These are phyloP conservation scores for Tilletia horrida DNA, from an alignment of 1,284 basidiomycete species.

Conservation along the genomic window DNA sequence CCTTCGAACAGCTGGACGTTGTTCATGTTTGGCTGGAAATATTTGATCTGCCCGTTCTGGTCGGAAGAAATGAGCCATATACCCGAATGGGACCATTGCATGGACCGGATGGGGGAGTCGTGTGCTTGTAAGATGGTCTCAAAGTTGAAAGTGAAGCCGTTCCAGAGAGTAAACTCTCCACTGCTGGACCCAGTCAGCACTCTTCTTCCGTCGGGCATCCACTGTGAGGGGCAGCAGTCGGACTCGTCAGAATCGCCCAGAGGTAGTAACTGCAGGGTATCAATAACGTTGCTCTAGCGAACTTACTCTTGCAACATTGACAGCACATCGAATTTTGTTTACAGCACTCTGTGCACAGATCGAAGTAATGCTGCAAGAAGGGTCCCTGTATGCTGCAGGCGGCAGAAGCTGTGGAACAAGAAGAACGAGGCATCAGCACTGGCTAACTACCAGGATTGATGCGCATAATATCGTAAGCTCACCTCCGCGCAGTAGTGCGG, in stretches of 20 bases:
- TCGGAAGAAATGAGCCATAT: constrained; percentile 87
- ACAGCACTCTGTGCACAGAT: constrained; percentile 97
- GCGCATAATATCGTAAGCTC: constrained; percentile 3
- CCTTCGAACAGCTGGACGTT: constrained; percentile 90
- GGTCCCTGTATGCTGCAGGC: constrained; percentile 80
- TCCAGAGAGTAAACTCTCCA: constrained; percentile 98
- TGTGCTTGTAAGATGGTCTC: constrained; percentile 98
- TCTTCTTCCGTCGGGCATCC: constrained; percentile 91
- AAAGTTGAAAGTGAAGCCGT: constrained; percentile 97
- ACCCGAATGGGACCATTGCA: constrained; percentile 86
- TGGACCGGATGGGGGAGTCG: constrained; percentile 84
- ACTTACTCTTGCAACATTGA: constrained; percentile 85
- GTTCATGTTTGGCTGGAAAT: constrained; percentile 98
- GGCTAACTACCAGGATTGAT: no score
- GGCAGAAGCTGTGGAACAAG: constrained; percentile 72
- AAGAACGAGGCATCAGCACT: background rate
- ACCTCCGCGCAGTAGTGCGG: constrained; percentile 36
- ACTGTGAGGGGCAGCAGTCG: constrained; percentile 61
- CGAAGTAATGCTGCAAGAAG: constrained; percentile 85
- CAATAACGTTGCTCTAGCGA: no score
- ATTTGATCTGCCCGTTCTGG: constrained; percentile 91
- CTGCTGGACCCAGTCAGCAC: constrained; percentile 91
- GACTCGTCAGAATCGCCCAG: constrained; percentile 1
- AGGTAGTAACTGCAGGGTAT: no score
- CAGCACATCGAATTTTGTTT: constrained; percentile 95